These are phyloP conservation scores for Cytospora piceicola DNA, from an alignment of 2,329 filamentous ascomycete genomes.

Conservation along the genomic window DNA sequence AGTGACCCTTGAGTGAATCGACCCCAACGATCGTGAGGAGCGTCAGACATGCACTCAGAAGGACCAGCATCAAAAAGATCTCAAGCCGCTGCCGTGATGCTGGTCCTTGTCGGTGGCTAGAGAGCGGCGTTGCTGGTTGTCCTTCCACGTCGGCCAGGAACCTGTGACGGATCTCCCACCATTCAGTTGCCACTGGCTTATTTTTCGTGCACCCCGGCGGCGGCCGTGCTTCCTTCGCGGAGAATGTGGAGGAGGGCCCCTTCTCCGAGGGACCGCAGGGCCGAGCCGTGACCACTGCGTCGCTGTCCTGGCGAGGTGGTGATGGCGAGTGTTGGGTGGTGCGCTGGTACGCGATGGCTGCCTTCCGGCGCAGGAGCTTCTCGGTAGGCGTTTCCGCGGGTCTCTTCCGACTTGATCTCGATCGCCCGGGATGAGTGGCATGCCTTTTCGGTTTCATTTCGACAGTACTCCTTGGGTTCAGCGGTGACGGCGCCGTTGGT, in stretches of 20 bases:
- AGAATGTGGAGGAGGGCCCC: slow-evolving; percentile 7
- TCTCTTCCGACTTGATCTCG: slow-evolving; percentile 23
- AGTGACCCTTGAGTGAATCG: slow-evolving; percentile 25
- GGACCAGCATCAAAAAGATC: slow-evolving; percentile 22
- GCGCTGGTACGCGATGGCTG: slow-evolving; percentile 25
- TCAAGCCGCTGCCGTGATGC: slow-evolving; percentile 21
- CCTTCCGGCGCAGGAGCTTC: slow-evolving; percentile 26
- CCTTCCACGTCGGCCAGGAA: slow-evolving; percentile 25
- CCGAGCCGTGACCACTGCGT: neutral
- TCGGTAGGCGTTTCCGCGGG: slow-evolving; percentile 24
- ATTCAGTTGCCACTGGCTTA: slow-evolving; percentile 20
- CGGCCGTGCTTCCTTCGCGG: slow-evolving; percentile 10
- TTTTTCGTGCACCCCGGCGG: slow-evolving; percentile 2
- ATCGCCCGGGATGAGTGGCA: slow-evolving; percentile 17
- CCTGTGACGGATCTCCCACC: slow-evolving; percentile 15
- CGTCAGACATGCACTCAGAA: slow-evolving; percentile 27
- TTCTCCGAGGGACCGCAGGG: slow-evolving; percentile 7
- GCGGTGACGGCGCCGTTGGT: slow-evolving; percentile 26
- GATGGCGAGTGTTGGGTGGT: slow-evolving; percentile 3
- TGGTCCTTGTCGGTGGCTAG: slow-evolving; percentile 9
- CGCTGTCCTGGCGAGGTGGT: neutral
- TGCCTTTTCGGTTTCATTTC: slow-evolving; percentile 20
- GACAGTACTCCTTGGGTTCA: slow-evolving; percentile 24
- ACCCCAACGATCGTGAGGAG: slow-evolving; percentile 26
- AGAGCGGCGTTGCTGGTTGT: slow-evolving; percentile 6